Evolutionary conservation across 2,329 filamentous ascomycete species (phyloP).

Genomic region (Didymellaceae sp.): DNA sequence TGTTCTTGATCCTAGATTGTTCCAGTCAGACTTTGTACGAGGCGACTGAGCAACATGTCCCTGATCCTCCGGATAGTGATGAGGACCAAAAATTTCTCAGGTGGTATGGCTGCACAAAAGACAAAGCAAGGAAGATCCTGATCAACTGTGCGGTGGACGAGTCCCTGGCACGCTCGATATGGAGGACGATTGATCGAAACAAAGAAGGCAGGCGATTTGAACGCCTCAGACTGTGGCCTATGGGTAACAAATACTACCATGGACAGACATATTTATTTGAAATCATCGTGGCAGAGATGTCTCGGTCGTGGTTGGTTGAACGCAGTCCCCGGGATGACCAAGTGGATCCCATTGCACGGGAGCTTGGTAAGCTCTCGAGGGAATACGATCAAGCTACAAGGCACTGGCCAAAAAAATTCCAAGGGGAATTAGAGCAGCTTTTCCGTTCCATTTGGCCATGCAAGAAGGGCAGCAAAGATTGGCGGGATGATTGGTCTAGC

Average conservation of each 20-base stretch:
- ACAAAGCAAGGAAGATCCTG: conserved; percentile 18
- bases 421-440: no score
- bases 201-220: conserved; percentile 25
- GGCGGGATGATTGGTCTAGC: conserved; percentile 32
- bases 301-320: not conserved
- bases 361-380: conserved; percentile 22
- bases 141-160: conserved; percentile 34
- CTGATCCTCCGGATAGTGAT: no score
- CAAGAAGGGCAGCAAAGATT: conserved; percentile 21
- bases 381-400: no score
- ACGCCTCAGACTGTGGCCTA: conserved; percentile 28
- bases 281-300: no score
- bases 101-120: no score
- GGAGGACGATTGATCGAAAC: conserved; percentile 18
- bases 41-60: no score
- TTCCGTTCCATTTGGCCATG: conserved; percentile 22
- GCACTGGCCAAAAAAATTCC: no score
- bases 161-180: conserved; percentile 28
- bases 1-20: conserved; percentile 27
- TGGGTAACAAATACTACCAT: conserved; percentile 11
- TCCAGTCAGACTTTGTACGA: conserved; percentile 12
- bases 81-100: no score
- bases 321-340: not conserved
- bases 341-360: conserved; percentile 10
- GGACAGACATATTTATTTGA: not conserved